Percentiles rank a stretch among this genome's conserved stretches.
These are phyloP conservation scores for Aspergillus bertholletiae DNA, from an alignment of 495 filamentous ascomycete species.

Conservation along the genomic window DNA sequence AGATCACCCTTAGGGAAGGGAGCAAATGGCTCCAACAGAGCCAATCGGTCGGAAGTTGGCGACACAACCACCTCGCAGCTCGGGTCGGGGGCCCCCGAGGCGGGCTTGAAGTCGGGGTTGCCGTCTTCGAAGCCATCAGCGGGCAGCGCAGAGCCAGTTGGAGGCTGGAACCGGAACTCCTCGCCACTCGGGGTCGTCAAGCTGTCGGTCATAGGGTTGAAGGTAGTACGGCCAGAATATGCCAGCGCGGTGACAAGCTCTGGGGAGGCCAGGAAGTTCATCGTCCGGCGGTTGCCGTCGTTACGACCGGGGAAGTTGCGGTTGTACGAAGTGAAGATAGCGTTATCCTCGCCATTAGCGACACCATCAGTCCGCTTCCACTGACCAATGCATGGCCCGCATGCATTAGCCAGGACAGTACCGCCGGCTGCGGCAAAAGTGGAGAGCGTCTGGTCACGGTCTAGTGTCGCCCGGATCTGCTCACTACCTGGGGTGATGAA, in stretches of 20 bases:
- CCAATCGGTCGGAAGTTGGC: conserved; percentile 82
- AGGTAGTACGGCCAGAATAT: conserved; percentile 87
- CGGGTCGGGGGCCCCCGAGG: conserved; percentile 61
- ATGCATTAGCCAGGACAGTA: conserved; percentile 89
- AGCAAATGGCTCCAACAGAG: conserved; percentile 85
- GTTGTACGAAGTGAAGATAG: conserved; percentile 96
- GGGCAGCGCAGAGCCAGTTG: conserved; percentile 74
- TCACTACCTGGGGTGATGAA: conserved; percentile 96
- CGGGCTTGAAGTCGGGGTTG: conserved; percentile 70
- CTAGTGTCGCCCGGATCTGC: conserved; percentile 91
- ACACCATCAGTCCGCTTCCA: conserved; percentile 90
- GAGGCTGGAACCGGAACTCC: conserved; percentile 82
- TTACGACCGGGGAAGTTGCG: conserved; percentile 97
- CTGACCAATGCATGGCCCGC: conserved; percentile 92
- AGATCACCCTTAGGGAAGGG: conserved; percentile 78
- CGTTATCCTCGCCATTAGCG: conserved; percentile 81
- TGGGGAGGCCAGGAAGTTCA: conserved; percentile 97
- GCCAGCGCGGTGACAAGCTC: conserved; percentile 96
- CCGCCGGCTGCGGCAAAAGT: conserved; percentile 89
- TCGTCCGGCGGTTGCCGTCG: conserved; percentile 90
- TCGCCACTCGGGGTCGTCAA: conserved; percentile 77
- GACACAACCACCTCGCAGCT: conserved; percentile 62
- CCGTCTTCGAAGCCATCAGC: conserved; percentile 74
- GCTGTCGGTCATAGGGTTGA: conserved; percentile 91
- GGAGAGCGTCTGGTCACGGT: conserved; percentile 75